Evolutionary conservation across 805 yeast genomes (phyloP).

Genomic region (Lachancea quebecensis): DNA sequence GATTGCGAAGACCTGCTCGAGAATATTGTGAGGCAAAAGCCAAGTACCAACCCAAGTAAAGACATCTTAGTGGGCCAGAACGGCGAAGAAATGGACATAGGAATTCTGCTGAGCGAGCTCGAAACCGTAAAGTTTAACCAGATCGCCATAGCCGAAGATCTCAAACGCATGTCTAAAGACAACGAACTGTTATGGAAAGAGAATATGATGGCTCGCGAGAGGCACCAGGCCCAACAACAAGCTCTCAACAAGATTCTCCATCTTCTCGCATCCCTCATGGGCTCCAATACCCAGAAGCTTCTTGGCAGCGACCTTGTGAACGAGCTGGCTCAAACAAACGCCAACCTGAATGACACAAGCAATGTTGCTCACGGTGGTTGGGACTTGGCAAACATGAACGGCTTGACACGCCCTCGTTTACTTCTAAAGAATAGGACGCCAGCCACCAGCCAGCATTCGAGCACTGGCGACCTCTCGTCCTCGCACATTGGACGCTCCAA

Average conservation of each 20-base stretch:
- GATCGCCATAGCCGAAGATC: slow-evolving; percentile 72
- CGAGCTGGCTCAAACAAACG: slow-evolving; percentile 9
- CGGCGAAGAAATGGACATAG: slow-evolving; percentile 10
- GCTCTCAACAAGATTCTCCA: slow-evolving; percentile 82
- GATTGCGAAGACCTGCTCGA: slow-evolving; percentile 82
- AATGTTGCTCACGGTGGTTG: neutral
- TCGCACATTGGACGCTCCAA: neutral
- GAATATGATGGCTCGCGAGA: slow-evolving; percentile 72
- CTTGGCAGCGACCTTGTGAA: slow-evolving; percentile 10
- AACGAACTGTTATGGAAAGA: slow-evolving; percentile 91
- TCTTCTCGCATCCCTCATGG: slow-evolving; percentile 66
- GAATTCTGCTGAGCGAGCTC: slow-evolving; percentile 53
- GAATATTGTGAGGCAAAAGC: slow-evolving; percentile 71
- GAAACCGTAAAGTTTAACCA: slow-evolving; percentile 75
- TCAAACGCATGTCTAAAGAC: slow-evolving; percentile 75
- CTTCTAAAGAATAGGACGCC: slow-evolving; percentile 22
- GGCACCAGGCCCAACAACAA: slow-evolving; percentile 78
- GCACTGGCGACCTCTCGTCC: neutral
- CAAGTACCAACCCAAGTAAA: slow-evolving; percentile 20
- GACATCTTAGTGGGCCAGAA: slow-evolving; percentile 19
- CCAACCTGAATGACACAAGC: slow-evolving; percentile 1
- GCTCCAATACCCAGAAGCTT: slow-evolving; percentile 10
- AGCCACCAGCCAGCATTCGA: neutral
- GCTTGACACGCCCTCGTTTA: slow-evolving; percentile 8
- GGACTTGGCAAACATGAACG: slow-evolving; percentile 5